A percentile compares a stretch with the other conserved stretches of the same genome.
These are phyloP conservation scores for Candida xyloterini DNA, from an alignment of 805 yeast genomes.

Conservation along the genomic window DNA sequence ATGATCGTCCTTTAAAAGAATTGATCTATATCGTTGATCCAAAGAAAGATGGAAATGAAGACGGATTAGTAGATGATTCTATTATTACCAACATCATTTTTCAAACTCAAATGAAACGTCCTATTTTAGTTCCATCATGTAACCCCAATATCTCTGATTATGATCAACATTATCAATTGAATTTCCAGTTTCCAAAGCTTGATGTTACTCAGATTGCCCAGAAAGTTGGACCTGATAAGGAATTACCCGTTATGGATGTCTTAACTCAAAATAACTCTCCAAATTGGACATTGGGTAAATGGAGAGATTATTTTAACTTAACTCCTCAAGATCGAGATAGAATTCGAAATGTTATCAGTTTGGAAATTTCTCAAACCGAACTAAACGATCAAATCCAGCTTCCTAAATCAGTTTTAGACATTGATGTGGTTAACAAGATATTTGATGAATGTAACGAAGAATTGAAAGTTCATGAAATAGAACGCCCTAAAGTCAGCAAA, in stretches of 20 bases:
- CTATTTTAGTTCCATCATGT: conserved; percentile 33
- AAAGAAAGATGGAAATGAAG: conserved; percentile 11
- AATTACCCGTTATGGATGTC: conserved; percentile 86
- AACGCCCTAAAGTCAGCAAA: conserved; percentile 60
- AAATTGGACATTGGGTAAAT: conserved; percentile 65
- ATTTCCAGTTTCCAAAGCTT: conserved; percentile 46
- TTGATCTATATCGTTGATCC: conserved; percentile 30
- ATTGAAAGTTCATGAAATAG: conserved; percentile 20
- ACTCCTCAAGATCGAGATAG: conserved; percentile 50
- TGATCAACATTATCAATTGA: conserved; percentile 11
- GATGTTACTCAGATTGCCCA: conserved; percentile 56
- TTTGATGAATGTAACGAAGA: conserved; percentile 42
- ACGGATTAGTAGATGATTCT: conserved; percentile 27
- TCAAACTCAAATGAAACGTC: conserved; percentile 30
- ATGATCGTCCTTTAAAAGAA: conserved; percentile 25
- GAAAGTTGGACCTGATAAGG: conserved; percentile 57
- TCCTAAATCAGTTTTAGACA: conserved; percentile 61
- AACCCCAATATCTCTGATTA: conserved; percentile 14
- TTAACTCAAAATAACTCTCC: conserved; percentile 68
- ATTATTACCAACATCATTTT: conserved; percentile 22
- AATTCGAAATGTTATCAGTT: conserved; percentile 74
- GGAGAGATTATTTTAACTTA: conserved; percentile 69
- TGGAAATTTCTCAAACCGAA: conserved; percentile 65
- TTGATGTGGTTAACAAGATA: conserved; percentile 67
- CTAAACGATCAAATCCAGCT: conserved; percentile 50